Evolutionary conservation across 2,329 filamentous ascomycete species (phyloP).

Genomic region (Penicillium sp.): DNA sequence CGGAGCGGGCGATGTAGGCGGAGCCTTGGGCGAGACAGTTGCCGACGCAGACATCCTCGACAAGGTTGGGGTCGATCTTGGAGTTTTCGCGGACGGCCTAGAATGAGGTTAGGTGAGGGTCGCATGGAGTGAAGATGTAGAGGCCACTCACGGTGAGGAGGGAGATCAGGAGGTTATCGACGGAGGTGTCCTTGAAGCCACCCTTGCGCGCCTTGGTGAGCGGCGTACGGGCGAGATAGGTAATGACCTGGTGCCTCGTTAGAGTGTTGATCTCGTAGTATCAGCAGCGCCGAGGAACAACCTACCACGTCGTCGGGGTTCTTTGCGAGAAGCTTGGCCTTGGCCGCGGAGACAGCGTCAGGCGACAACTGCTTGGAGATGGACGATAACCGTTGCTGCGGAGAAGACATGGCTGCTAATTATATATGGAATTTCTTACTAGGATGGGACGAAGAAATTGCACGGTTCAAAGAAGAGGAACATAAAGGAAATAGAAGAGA

Average conservation of each 20-base stretch:
- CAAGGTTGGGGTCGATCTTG: conserved; percentile 78
- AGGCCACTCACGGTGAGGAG: conserved; percentile 35
- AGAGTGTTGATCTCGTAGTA: background rate
- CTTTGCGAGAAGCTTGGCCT: conserved; percentile 36
- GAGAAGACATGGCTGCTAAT: conserved; percentile 36
- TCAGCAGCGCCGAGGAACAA: background rate
- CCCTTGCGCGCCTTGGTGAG: conserved; percentile 45
- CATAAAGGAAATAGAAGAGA: background rate
- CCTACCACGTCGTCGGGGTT: conserved; percentile 45
- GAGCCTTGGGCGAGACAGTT: conserved; percentile 85
- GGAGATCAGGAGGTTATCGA: conserved; percentile 41
- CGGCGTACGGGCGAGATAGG: conserved; percentile 40
- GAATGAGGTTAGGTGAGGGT: background rate
- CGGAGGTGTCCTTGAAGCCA: conserved; percentile 41
- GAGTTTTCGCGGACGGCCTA: conserved; percentile 76
- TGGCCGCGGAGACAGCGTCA: conserved; percentile 27
- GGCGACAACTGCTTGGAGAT: conserved; percentile 45
- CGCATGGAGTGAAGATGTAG: background rate
- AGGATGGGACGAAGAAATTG: background rate
- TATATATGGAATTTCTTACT: background rate
- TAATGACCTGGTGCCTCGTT: conserved; percentile 38
- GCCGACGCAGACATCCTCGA: conserved; percentile 88
- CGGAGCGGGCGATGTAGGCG: conserved; percentile 86
- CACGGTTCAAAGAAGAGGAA: background rate
- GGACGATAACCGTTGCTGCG: conserved; percentile 43